phyloP scores from a whole-genome alignment of 164 flowering plant genomes.

The Amborella trichopoda region DNA sequence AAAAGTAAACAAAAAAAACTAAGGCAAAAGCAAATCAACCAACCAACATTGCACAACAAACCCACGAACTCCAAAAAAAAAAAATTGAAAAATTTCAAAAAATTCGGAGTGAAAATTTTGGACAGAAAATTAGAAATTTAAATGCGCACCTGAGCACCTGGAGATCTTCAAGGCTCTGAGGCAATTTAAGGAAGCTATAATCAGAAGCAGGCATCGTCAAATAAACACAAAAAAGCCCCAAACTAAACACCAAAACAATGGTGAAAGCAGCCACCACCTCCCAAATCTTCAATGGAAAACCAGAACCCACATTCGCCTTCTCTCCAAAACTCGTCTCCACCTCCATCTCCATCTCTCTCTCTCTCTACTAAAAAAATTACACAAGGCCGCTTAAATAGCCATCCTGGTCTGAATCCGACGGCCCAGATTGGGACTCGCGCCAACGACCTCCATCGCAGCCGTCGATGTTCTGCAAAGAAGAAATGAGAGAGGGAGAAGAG shows the following conservation, averaged over 20 bases:
- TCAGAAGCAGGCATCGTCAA: conserved; percentile 84
- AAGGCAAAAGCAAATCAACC: too few relatives aligned
- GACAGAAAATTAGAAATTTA: neutral
- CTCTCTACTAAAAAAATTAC: neutral
- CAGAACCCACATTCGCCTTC: conserved; percentile 9
- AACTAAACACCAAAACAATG: conserved; percentile 38
- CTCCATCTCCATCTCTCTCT: neutral
- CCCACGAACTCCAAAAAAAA: too few relatives aligned
- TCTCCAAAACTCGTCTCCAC: neutral
- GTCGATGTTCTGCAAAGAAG: too few relatives aligned
- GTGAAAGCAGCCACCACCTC: conserved; percentile 48
- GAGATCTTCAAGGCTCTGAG: conserved; percentile 77
- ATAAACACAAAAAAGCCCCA: conserved; percentile 61
- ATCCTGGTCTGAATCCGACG: too few relatives aligned
- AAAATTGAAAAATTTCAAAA: too few relatives aligned
- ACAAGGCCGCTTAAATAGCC: too few relatives aligned
- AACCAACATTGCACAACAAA: neutral
- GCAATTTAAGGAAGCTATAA: conserved; percentile 90
- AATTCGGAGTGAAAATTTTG: too few relatives aligned
- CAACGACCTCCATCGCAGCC: too few relatives aligned
- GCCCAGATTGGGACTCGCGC: too few relatives aligned
- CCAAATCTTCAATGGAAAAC: conserved; percentile 46
- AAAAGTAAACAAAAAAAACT: too few relatives aligned
- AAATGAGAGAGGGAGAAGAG: too few relatives aligned
- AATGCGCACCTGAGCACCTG: conserved; percentile 56